These are phyloP conservation scores for Pyricularia grisea DNA, from an alignment of 2,329 filamentous ascomycete genomes.

Conservation along the genomic window DNA sequence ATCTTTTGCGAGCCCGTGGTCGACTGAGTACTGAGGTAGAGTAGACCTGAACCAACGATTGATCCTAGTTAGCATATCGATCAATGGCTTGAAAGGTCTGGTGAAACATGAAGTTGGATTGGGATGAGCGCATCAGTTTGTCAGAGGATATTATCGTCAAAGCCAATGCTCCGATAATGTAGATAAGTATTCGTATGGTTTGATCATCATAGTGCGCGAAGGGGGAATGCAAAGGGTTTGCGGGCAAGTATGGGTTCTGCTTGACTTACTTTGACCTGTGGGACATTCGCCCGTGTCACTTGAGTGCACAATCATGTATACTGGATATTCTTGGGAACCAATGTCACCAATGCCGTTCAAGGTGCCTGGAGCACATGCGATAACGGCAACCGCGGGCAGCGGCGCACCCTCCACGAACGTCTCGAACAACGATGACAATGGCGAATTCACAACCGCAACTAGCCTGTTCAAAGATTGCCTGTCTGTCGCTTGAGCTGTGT, in stretches of 20 bases:
- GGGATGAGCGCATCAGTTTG: slow-evolving; percentile 60
- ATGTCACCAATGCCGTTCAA: slow-evolving; percentile 23
- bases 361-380: slow-evolving; percentile 52
- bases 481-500: background rate
- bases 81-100: slow-evolving; percentile 11
- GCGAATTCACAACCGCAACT: slow-evolving; percentile 60
- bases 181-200: slow-evolving; percentile 92
- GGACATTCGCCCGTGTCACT: slow-evolving; percentile 92
- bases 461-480: slow-evolving; percentile 34
- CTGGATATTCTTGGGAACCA: slow-evolving; percentile 29
- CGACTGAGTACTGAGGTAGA: slow-evolving; percentile 31
- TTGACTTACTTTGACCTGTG: slow-evolving; percentile 72
- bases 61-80: slow-evolving; percentile 12
- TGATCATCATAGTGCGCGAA: slow-evolving; percentile 63
- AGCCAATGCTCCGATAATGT: slow-evolving; percentile 90
- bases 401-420: slow-evolving; percentile 65
- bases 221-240: background rate
- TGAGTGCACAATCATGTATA: slow-evolving; percentile 65
- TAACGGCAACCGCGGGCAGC: slow-evolving; percentile 61
- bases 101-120: slow-evolving; percentile 9
- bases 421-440: slow-evolving; percentile 59
- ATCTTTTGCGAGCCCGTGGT: slow-evolving; percentile 21
- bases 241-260: background rate
- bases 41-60: slow-evolving; percentile 13
- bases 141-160: slow-evolving; percentile 87